These are phyloP conservation scores for Camellia sinensis DNA, from an alignment of 148 eudicot species.

Conservation along the genomic window DNA sequence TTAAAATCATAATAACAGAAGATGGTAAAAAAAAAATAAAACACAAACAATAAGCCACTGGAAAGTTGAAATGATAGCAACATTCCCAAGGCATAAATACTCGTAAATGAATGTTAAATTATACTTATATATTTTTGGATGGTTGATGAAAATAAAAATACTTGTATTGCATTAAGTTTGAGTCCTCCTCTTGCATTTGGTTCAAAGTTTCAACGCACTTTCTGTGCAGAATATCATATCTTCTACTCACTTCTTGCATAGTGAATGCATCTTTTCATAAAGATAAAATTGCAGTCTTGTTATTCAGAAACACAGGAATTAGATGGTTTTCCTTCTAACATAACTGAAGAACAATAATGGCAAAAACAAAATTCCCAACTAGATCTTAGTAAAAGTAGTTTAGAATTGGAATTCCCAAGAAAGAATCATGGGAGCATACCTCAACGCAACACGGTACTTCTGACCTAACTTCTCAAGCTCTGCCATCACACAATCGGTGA, in stretches of 20 bases:
- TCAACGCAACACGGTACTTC: conserved; percentile 89
- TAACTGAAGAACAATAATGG: neutral
- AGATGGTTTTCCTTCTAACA: neutral
- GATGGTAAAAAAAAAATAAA: neutral
- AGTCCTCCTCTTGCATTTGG: neutral
- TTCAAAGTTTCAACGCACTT: neutral
- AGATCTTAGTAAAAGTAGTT: neutral
- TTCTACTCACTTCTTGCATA: neutral
- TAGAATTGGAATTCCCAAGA: neutral
- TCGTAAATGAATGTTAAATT: neutral
- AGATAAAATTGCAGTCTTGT: neutral
- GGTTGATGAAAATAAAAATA: neutral
- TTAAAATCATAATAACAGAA: neutral
- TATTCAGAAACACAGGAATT: neutral
- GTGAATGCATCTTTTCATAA: neutral
- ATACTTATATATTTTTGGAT: neutral
- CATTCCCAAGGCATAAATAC: neutral
- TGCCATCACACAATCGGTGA: conserved; percentile 98
- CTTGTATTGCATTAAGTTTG: neutral
- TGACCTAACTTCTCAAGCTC: conserved; percentile 96
- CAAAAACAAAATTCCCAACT: neutral
- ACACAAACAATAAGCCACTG: neutral
- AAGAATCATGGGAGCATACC: conserved; percentile 37
- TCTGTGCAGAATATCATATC: neutral
- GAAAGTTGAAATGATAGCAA: neutral